Evolutionary conservation across 2,329 filamentous ascomycete genomes (phyloP).

Genomic region (Ophiostoma quercus): DNA sequence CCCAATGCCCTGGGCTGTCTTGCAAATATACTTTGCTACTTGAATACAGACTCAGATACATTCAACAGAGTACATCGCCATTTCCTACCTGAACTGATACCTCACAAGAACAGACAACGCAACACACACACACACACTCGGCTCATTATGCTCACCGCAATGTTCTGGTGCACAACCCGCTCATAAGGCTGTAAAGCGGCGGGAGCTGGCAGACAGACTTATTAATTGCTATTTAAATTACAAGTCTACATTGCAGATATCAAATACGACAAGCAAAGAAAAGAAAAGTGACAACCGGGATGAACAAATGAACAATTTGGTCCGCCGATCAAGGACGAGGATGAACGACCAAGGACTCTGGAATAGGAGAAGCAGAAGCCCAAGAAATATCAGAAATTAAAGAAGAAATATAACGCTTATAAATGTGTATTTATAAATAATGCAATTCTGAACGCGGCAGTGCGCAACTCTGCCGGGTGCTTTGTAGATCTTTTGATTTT

Average conservation of each 20-base stretch:
- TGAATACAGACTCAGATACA: neutral
- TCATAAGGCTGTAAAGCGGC: slow-evolving; percentile 22
- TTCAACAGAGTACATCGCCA: neutral
- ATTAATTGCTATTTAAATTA: neutral
- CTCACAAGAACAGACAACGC: neutral
- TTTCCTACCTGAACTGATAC: slow-evolving; percentile 8
- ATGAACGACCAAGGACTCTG: neutral
- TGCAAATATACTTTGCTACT: slow-evolving; percentile 4
- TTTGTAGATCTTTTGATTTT: too few species aligned
- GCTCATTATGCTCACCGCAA: slow-evolving; percentile 15
- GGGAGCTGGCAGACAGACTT: neutral
- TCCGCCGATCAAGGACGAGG: neutral
- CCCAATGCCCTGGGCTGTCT: neutral
- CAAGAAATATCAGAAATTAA: too few species aligned
- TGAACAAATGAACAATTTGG: neutral
- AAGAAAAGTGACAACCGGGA: neutral
- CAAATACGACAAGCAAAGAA: neutral
- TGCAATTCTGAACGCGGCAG: too few species aligned
- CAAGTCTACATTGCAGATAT: too few species aligned
- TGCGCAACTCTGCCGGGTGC: too few species aligned
- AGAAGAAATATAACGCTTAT: too few species aligned
- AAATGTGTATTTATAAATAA: too few species aligned
- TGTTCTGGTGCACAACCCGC: slow-evolving; percentile 11
- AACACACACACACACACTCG: neutral
- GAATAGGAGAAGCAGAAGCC: neutral